A percentile compares a stretch with the other conserved stretches of the same genome.
phyloP scores from a whole-genome alignment of 768 basidiomycete species.

The Amanita subjunquillea region DNA sequence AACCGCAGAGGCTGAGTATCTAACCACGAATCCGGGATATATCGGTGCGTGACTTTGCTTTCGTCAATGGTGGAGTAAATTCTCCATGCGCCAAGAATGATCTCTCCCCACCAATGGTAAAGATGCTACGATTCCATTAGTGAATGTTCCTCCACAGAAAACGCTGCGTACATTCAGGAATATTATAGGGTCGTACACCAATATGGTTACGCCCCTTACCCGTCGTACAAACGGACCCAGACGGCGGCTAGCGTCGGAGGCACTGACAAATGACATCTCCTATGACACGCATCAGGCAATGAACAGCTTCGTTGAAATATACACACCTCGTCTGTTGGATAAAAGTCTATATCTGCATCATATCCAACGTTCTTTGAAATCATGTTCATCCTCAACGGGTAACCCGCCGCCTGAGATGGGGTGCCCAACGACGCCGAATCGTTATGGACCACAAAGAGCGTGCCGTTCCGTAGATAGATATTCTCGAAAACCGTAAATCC shows the following conservation, averaged over 20 bases:
- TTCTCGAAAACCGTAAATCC: constrained; percentile 75
- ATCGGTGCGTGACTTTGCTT: not conserved
- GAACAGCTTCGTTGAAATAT: not conserved
- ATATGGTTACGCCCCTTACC: constrained; percentile 12
- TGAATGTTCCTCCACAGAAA: not conserved
- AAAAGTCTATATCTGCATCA: constrained; percentile 11
- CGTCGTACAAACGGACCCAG: constrained; percentile 13
- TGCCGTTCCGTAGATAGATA: constrained; percentile 66
- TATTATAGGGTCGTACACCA: constrained; percentile 15
- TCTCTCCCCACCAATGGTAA: constrained; percentile 39
- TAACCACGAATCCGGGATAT: constrained; percentile 5
- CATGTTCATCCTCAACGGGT: constrained; percentile 37
- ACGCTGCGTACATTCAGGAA: constrained; percentile 15
- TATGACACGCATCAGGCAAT: not conserved
- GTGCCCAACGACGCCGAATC: constrained; percentile 7
- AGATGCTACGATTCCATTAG: constrained; percentile 21
- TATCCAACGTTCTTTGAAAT: constrained; percentile 17
- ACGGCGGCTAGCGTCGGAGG: constrained; percentile 9
- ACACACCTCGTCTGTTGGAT: constrained; percentile 23
- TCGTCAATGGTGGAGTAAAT: constrained; percentile 20
- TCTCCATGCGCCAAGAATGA: constrained; percentile 32
- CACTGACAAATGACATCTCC: constrained; percentile 18
- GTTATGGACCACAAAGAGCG: constrained; percentile 51
- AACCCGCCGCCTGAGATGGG: constrained; percentile 12
- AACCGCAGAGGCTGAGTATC: constrained; percentile 14